A percentile compares a stretch with the other conserved stretches of the same genome.
Evolutionary conservation across 2,329 filamentous ascomycete species (phyloP).

Genomic region (Coniella vitis): DNA sequence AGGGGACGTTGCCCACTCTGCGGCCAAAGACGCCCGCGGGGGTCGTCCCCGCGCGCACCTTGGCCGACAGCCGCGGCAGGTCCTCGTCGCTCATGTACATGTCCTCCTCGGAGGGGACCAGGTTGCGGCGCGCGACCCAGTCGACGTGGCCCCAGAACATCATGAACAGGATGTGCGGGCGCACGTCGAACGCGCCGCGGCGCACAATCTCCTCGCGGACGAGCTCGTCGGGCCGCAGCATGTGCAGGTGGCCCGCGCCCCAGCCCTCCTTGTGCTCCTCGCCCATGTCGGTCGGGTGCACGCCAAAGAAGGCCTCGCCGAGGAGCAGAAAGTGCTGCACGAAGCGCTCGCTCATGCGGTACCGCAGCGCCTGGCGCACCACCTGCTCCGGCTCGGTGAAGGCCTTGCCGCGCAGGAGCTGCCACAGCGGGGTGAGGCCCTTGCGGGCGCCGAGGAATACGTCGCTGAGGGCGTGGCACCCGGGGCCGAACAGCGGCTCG

Average conservation of each 20-base stretch:
- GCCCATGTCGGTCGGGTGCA: slow-evolving; percentile 48
- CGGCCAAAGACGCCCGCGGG: slow-evolving; percentile 11
- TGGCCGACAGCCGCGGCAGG: slow-evolving; percentile 14
- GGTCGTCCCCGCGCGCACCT: too few species aligned
- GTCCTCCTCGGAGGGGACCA: slow-evolving; percentile 43
- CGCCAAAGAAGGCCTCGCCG: slow-evolving; percentile 33
- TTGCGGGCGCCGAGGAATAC: slow-evolving; percentile 53
- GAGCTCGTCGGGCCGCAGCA: slow-evolving; percentile 52
- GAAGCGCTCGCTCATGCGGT: slow-evolving; percentile 23
- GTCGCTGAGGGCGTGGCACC: slow-evolving; percentile 43
- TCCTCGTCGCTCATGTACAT: slow-evolving; percentile 46
- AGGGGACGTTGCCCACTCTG: slow-evolving; percentile 28
- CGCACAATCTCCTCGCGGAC: slow-evolving; percentile 49
- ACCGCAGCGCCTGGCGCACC: slow-evolving; percentile 49
- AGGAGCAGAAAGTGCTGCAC: slow-evolving; percentile 32
- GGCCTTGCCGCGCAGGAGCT: slow-evolving; percentile 51
- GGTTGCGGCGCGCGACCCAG: slow-evolving; percentile 41
- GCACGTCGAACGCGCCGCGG: slow-evolving; percentile 42
- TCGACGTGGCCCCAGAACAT: slow-evolving; percentile 58
- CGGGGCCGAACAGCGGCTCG: slow-evolving; percentile 51
- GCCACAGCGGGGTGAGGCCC: slow-evolving; percentile 48
- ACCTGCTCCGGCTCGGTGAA: slow-evolving; percentile 40
- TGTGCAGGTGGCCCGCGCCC: slow-evolving; percentile 38
- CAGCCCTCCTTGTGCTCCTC: slow-evolving; percentile 48
- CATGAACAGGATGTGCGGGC: slow-evolving; percentile 48